phyloP scores from a whole-genome alignment of 257 asterid genomes.

The Solanum pimpinellifolium region DNA sequence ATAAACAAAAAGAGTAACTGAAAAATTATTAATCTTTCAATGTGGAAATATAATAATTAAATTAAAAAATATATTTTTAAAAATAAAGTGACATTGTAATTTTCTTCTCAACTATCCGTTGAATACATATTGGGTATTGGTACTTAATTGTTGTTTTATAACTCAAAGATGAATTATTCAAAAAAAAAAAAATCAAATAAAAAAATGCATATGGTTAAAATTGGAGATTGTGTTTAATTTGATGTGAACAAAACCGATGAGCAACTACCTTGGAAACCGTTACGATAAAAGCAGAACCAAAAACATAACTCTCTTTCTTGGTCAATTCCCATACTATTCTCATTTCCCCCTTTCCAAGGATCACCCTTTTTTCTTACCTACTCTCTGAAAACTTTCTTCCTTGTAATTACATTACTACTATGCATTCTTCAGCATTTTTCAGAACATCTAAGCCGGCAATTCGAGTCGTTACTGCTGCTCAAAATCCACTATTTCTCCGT shows the following conservation, averaged over 20 bases:
- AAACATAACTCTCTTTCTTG: slow-evolving; percentile 16
- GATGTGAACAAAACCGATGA: not conserved
- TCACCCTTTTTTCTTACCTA: not conserved
- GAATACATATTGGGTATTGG: not conserved
- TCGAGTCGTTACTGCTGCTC: slow-evolving; percentile 18
- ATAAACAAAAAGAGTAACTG: too few species aligned
- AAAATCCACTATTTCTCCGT: slow-evolving; percentile 6
- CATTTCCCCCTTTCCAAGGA: slow-evolving; percentile 3
- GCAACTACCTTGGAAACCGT: not conserved
- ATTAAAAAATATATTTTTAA: too few species aligned
- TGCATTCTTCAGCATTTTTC: slow-evolving; percentile 48
- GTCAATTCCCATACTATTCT: slow-evolving; percentile 11
- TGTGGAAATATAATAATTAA: too few species aligned
- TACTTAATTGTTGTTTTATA: not conserved
- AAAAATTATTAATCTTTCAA: too few species aligned
- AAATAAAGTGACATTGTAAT: too few species aligned
- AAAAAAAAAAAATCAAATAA: too few species aligned
- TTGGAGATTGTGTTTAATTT: not conserved
- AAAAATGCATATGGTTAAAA: not conserved
- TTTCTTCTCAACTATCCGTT: too few species aligned
- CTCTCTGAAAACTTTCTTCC: not conserved
- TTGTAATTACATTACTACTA: slow-evolving; percentile 8
- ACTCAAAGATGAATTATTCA: not conserved
- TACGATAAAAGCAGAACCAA: slow-evolving; percentile 19
- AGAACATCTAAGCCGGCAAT: slow-evolving; percentile 23